These are phyloP conservation scores for Lichtheimia ornata DNA, from an alignment of 371 early-diverging fungal genomes.

Conservation along the genomic window DNA sequence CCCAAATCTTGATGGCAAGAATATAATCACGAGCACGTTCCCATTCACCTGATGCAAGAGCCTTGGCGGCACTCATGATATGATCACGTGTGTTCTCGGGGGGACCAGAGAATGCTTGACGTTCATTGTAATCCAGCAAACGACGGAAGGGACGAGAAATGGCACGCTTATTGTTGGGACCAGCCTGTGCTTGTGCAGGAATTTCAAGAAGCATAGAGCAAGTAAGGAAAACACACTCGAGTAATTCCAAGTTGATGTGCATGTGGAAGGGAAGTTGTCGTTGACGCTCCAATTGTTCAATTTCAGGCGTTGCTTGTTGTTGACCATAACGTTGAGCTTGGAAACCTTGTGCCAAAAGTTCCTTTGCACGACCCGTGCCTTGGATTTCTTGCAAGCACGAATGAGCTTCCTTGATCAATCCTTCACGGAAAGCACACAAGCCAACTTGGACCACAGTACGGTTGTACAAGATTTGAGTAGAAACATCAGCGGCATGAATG, in stretches of 20 bases:
- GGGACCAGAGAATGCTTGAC: constrained; percentile 94
- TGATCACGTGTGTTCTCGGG: constrained; percentile 98
- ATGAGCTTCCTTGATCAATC: constrained; percentile 87
- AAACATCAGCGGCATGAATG: constrained; percentile 87
- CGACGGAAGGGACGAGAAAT: constrained; percentile 93
- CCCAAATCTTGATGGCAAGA: constrained; percentile 93
- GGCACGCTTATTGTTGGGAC: constrained; percentile 77
- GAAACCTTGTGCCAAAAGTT: constrained; percentile 93
- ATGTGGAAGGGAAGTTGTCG: constrained; percentile 98
- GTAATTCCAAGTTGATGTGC: constrained; percentile 97
- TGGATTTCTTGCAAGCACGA: constrained; percentile 88
- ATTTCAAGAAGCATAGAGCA: constrained; percentile 96
- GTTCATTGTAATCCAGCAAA: constrained; percentile 92
- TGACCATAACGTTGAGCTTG: constrained; percentile 72
- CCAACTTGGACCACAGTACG: constrained; percentile 95
- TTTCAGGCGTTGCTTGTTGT: constrained; percentile 71
- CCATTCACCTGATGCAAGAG: constrained; percentile 93
- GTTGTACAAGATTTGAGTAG: constrained; percentile 95
- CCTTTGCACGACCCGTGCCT: constrained; percentile 87
- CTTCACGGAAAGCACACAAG: constrained; percentile 94
- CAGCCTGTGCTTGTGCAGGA: constrained; percentile 90
- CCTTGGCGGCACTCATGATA: constrained; percentile 95
- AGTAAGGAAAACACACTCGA: constrained; percentile 95
- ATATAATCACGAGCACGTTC: constrained; percentile 82
- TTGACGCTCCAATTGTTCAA: constrained; percentile 90